Base-by-base conservation (phyloP, 2,329 filamentous ascomycete genomes). In the Beauveria sp. region DNA sequence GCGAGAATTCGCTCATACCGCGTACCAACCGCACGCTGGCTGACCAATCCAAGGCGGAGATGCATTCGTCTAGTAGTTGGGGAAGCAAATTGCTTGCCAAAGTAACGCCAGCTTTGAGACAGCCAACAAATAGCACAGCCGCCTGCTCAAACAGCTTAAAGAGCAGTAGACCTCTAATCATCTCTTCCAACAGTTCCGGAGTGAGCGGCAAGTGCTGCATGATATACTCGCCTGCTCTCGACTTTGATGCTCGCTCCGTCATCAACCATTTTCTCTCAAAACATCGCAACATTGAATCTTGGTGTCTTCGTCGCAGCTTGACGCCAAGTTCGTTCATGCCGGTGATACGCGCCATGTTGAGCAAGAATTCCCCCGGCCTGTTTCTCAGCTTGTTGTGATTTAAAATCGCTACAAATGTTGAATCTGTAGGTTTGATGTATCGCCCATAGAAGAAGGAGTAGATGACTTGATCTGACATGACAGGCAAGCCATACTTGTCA, bases 391-490 rank as follows among this genome's bases (percentile, higher is more conserved):
- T 77, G 67, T 80, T 81, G 65, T 84, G 81, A 51, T 79, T 77
- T 22, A 85, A 66, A 20, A 85, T 71, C 61, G 77, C 80, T 7
- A 78, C 70, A 24, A 78, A 72, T 0, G 81, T 84, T 26, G 77
- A 77, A 49, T 77, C 72, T 0, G 81, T 83, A 2, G 81, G 80
- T 42, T 69, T 74, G 49, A 82, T 68, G 4, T 71, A 71, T 43
- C 75, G 80, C 10, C 73, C 66, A 46, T 76, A 65, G 47, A 83
- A 71, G 58, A 84, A 81, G 0, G 78, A 80, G 55, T 81, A 72
- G 22, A 84, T 75, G 38, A 87, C 76, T n/a, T 76, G 67, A 43
- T 84, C 76, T 4, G 82, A 79, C 20, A 87, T 73, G 43, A 75
- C 72, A 60, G 79, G 75, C 58, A 80, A 74, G 30, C 78, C 75